phyloP scores from a whole-genome alignment of 768 basidiomycete genomes.

The Psilocybe sp. region DNA sequence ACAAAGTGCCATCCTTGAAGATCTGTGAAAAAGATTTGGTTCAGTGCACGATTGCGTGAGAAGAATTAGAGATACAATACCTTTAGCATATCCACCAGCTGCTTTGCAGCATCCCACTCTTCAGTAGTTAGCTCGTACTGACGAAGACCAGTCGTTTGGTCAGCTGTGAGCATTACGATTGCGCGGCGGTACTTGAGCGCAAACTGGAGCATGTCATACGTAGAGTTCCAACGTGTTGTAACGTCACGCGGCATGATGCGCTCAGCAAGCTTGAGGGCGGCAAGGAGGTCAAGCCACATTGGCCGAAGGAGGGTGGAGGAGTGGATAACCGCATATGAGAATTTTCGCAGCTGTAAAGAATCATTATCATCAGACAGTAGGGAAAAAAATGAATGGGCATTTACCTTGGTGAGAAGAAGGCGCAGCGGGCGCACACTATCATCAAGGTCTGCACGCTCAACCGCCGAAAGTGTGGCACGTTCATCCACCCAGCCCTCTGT shows the following conservation, averaged over 20 bases:
- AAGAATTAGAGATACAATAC: no score
- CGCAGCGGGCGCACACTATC: constrained; percentile 20
- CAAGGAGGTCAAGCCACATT: constrained; percentile 13
- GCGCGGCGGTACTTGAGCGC: constrained; percentile 21
- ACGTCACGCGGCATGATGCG: constrained; percentile 33
- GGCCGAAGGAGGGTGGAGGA: constrained; percentile 20
- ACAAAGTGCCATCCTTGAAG: no score
- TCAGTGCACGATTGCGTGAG: no score
- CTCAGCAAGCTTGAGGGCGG: constrained; percentile 6
- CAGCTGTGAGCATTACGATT: constrained; percentile 18
- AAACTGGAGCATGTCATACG: constrained; percentile 28
- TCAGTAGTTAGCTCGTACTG: constrained; percentile 16
- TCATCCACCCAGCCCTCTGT: not conserved
- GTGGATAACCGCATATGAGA: constrained; percentile 19
- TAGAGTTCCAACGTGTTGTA: constrained; percentile 33
- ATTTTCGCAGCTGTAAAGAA: constrained; percentile 18
- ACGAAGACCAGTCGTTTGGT: constrained; percentile 9
- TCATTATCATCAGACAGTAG: constrained; percentile 2
- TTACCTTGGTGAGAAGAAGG: constrained; percentile 28
- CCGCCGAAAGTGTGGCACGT: constrained; percentile 2
- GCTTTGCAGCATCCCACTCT: no score
- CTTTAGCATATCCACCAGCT: no score
- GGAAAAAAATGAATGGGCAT: constrained; percentile 2
- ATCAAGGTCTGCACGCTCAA: constrained; percentile 16
- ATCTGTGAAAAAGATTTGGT: no score